These are phyloP conservation scores for Hymenoscyphus scutula DNA, from an alignment of 2,329 filamentous ascomycete genomes.

Conservation along the genomic window DNA sequence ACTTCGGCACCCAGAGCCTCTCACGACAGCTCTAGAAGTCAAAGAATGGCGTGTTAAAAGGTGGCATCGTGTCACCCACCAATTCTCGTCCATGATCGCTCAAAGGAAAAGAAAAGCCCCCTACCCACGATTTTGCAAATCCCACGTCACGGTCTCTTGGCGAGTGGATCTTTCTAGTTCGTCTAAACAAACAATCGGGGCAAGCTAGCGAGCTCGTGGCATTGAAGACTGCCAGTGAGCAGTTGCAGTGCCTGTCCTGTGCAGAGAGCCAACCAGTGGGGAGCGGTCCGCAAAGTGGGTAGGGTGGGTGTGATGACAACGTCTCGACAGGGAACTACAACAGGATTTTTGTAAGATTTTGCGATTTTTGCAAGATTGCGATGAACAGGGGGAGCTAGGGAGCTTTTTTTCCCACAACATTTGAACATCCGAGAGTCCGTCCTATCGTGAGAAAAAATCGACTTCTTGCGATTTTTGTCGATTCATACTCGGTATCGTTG, in stretches of 20 bases:
- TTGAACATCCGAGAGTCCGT: no score
- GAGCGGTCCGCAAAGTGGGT: background rate
- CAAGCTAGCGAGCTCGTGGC: background rate
- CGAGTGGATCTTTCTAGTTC: background rate
- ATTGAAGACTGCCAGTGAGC: background rate
- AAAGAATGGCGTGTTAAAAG: background rate
- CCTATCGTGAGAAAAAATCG: no score
- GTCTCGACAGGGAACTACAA: slow-evolving; percentile 21
- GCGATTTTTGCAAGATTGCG: slow-evolving; percentile 25
- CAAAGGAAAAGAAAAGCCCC: background rate
- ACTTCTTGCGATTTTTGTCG: no score
- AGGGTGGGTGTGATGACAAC: slow-evolving; percentile 5
- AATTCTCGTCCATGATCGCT: background rate
- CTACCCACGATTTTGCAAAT: background rate
- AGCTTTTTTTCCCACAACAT: no score
- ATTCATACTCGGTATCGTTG: no score
- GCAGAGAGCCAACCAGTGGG: background rate
- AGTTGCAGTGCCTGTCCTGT: no score
- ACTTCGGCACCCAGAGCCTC: background rate
- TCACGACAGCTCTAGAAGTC: background rate
- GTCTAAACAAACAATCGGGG: background rate
- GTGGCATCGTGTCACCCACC: background rate
- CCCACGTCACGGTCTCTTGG: background rate
- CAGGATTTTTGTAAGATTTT: slow-evolving; percentile 28
- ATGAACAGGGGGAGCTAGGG: slow-evolving; percentile 19